Percentiles rank a stretch among this genome's conserved stretches.
These are phyloP conservation scores for Phyllosticta paracitricarpa DNA, from an alignment of 2,329 filamentous ascomycete species.

Conservation along the genomic window DNA sequence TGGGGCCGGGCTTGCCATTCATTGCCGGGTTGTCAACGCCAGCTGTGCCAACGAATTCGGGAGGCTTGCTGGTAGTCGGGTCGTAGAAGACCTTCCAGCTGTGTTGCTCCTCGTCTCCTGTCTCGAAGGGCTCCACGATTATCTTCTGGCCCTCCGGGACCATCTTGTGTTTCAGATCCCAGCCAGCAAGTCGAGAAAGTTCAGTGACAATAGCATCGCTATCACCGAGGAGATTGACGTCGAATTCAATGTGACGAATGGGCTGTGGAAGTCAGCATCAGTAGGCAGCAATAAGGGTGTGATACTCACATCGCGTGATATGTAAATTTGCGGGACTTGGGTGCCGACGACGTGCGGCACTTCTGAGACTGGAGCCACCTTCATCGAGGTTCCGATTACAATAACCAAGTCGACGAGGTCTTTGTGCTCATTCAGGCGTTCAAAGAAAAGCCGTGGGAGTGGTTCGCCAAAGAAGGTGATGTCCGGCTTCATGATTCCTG, in stretches of 20 bases:
- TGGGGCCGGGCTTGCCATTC: neutral
- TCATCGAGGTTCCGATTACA: conserved; percentile 91
- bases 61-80: neutral
- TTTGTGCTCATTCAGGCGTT: conserved; percentile 66
- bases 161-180: conserved; percentile 77
- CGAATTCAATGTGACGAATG: conserved; percentile 84
- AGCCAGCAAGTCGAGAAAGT: conserved; percentile 70
- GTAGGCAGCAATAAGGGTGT: conserved; percentile 9
- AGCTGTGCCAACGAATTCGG: neutral
- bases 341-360: conserved; percentile 71
- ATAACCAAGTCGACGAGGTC: conserved; percentile 79
- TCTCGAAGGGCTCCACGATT: conserved; percentile 34
- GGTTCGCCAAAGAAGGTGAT: conserved; percentile 97
- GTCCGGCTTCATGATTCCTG: conserved; percentile 88
- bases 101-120: conserved; percentile 20
- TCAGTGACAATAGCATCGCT: conserved; percentile 87
- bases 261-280: conserved; percentile 36
- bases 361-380: conserved; percentile 90
- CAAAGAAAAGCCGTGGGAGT: conserved; percentile 73
- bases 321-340: conserved; percentile 82
- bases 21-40: neutral
- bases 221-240: conserved; percentile 91
- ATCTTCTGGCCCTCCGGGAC: conserved; percentile 57
- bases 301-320: conserved; percentile 58
- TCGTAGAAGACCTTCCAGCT: conserved; percentile 3